phyloP scores from a whole-genome alignment of 495 filamentous ascomycete genomes.

The Aspergillus baeticus region DNA sequence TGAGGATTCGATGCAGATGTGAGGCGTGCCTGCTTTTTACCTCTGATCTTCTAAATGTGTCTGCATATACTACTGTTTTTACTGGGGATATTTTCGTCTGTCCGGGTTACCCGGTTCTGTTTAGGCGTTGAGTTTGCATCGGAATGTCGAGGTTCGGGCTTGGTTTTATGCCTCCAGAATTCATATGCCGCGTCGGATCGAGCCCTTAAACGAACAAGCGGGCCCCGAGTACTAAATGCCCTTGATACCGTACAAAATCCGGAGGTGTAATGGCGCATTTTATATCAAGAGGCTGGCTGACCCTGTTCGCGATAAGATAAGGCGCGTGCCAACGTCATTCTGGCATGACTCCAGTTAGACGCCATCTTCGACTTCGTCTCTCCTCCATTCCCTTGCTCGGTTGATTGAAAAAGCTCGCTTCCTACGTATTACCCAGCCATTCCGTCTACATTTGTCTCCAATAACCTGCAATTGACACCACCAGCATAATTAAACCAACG shows the following conservation, averaged over 20 bases:
- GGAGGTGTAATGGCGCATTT: too few relatives aligned
- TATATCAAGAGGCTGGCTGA: too few relatives aligned
- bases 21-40: too few relatives aligned
- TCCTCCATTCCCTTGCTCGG: neutral
- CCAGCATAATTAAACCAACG: too few relatives aligned
- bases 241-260: too few relatives aligned
- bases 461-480: too few relatives aligned
- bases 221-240: too few relatives aligned
- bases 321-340: slow-evolving; percentile 22
- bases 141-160: neutral
- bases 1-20: slow-evolving; percentile 41
- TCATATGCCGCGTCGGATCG: neutral
- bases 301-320: slow-evolving; percentile 20
- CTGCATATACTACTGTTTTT: neutral
- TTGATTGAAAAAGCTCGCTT: neutral
- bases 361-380: neutral
- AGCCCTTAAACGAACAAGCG: too few relatives aligned
- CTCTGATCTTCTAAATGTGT: too few relatives aligned
- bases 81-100: neutral
- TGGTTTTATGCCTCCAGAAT: neutral
- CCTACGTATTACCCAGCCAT: too few relatives aligned
- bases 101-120: neutral
- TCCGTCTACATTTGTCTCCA: too few relatives aligned
- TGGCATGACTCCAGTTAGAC: neutral
- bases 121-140: neutral